phyloP scores from a whole-genome alignment of 2,329 filamentous ascomycete species.

The Diaporthe sp. region DNA sequence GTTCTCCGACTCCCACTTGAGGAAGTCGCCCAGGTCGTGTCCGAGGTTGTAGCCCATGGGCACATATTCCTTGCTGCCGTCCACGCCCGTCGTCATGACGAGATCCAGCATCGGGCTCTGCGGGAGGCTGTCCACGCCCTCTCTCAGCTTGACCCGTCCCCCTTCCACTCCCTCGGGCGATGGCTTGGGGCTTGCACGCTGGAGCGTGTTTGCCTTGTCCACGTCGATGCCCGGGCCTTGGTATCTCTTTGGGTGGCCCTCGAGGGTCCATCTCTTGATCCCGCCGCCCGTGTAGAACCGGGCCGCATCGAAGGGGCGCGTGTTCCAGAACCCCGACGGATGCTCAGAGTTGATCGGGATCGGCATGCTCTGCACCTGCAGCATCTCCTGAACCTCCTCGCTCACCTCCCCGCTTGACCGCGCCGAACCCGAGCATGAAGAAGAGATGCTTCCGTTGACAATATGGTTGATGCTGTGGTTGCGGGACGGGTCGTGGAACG shows the following conservation, averaged over 20 bases:
- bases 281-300: slow-evolving; percentile 50
- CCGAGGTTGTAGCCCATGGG: slow-evolving; percentile 74
- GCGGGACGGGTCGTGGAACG: slow-evolving; percentile 36
- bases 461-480: slow-evolving; percentile 37
- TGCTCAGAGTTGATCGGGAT: slow-evolving; percentile 55
- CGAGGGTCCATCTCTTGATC: slow-evolving; percentile 55
- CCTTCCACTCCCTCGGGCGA: slow-evolving; percentile 28
- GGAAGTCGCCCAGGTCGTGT: slow-evolving; percentile 71
- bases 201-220: slow-evolving; percentile 45
- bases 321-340: slow-evolving; percentile 52
- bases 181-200: slow-evolving; percentile 37
- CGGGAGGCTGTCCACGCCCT: slow-evolving; percentile 61
- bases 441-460: slow-evolving; percentile 29
- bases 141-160: slow-evolving; percentile 43
- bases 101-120: slow-evolving; percentile 66
- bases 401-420: slow-evolving; percentile 40
- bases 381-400: slow-evolving; percentile 42
- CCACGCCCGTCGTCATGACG: slow-evolving; percentile 56
- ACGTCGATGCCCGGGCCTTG: slow-evolving; percentile 43
- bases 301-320: slow-evolving; percentile 38
- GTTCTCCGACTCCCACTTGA: slow-evolving; percentile 70
- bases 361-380: slow-evolving; percentile 53
- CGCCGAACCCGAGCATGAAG: slow-evolving; percentile 21
- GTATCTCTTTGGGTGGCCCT: slow-evolving; percentile 51
- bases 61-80: slow-evolving; percentile 56